phyloP scores from a whole-genome alignment of 1,284 basidiomycete genomes.

The Taiwanofungus camphoratus region DNA sequence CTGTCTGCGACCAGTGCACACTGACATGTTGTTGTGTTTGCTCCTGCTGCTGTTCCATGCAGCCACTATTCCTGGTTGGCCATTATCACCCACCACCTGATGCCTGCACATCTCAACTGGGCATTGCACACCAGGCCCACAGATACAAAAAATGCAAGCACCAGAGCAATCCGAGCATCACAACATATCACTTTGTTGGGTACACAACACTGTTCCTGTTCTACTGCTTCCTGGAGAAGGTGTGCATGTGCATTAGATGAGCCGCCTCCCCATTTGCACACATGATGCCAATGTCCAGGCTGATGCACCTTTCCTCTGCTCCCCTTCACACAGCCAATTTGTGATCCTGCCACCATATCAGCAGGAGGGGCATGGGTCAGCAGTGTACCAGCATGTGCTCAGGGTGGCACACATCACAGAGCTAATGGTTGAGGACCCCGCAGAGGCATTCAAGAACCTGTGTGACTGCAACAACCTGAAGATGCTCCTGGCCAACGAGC shows the following conservation, averaged over 20 bases:
- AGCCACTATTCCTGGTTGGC: too few relatives aligned
- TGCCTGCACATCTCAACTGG: background rate
- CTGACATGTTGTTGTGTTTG: background rate
- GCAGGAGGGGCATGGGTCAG: conserved; percentile 84
- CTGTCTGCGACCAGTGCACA: background rate
- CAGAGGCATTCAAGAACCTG: conserved; percentile 92
- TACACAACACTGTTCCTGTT: conserved; percentile 92
- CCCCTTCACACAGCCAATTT: conserved; percentile 67
- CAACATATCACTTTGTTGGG: conserved; percentile 86
- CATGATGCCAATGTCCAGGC: too few relatives aligned
- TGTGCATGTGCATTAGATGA: conserved; percentile 80
- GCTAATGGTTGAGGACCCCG: conserved; percentile 95
- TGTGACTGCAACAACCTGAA: conserved; percentile 88
- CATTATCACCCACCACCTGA: conserved; percentile 27
- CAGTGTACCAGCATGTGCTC: conserved; percentile 79
- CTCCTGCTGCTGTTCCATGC: too few relatives aligned
- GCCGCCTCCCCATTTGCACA: too few relatives aligned
- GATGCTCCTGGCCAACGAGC: conserved; percentile 64
- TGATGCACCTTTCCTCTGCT: too few relatives aligned
- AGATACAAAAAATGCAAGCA: conserved; percentile 84
- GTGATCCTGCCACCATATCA: conserved; percentile 92
- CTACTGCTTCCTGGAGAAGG: conserved; percentile 87
- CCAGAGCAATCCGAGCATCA: conserved; percentile 37
- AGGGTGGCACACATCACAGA: conserved; percentile 71
- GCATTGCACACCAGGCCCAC: conserved; percentile 7